These are phyloP conservation scores for Lunasporangiospora selenospora DNA, from an alignment of 192 early-diverging fungal species.

Conservation along the genomic window DNA sequence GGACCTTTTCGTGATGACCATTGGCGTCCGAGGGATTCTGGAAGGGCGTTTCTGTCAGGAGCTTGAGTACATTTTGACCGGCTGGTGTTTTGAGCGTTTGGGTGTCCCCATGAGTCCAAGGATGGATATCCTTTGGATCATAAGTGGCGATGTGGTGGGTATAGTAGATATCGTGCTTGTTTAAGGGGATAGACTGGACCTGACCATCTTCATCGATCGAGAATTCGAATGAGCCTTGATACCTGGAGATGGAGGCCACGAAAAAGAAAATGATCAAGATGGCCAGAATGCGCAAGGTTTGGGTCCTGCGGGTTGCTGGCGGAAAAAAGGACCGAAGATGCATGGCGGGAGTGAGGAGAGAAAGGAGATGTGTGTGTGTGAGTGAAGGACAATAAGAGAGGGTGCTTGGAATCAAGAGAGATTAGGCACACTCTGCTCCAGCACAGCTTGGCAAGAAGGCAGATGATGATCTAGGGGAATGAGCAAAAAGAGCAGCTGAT, in stretches of 20 bases:
- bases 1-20: background rate
- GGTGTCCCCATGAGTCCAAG: constrained; percentile 31
- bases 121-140: constrained; percentile 23
- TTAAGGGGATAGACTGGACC: constrained; percentile 12
- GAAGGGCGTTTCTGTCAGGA: constrained; percentile 23
- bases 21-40: background rate
- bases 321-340: background rate
- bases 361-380: too few species aligned
- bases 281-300: constrained; percentile 21
- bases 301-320: constrained; percentile 12
- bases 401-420: too few species aligned
- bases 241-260: constrained; percentile 32
- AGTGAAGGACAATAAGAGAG: too few species aligned
- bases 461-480: too few species aligned
- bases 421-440: too few species aligned
- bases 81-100: constrained; percentile 14
- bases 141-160: constrained; percentile 44
- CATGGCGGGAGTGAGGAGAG: too few species aligned
- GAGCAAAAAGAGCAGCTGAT: too few species aligned
- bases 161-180: constrained; percentile 17
- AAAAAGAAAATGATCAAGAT: constrained; percentile 23
- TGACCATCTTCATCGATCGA: constrained; percentile 43
- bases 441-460: too few species aligned
- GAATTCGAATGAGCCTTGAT: constrained; percentile 39
- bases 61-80: constrained; percentile 21